These are phyloP conservation scores for Aspergillus haitiensis DNA, from an alignment of 495 filamentous ascomycete genomes.

Conservation along the genomic window DNA sequence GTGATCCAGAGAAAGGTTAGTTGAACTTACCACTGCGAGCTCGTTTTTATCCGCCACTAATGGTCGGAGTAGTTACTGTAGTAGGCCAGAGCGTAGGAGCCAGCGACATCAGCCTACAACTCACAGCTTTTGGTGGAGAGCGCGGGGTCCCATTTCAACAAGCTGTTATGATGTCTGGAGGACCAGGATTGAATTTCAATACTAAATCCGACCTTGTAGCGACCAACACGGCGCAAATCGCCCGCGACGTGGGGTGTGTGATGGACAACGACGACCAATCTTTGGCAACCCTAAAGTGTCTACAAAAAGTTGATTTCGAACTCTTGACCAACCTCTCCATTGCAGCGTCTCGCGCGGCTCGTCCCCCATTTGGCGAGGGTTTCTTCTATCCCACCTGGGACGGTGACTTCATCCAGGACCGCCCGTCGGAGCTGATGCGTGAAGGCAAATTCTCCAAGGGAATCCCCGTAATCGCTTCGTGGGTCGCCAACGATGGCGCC, in stretches of 20 bases:
- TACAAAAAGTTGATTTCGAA: slow-evolving; percentile 32
- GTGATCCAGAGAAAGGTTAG: slow-evolving; percentile 30
- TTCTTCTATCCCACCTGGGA: slow-evolving; percentile 40
- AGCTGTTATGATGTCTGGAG: slow-evolving; percentile 42
- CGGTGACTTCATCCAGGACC: slow-evolving; percentile 39
- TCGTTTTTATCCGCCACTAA: too few species aligned
- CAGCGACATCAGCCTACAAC: slow-evolving; percentile 42
- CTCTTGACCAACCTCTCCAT: slow-evolving; percentile 32
- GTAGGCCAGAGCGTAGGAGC: slow-evolving; percentile 36
- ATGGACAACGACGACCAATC: slow-evolving; percentile 23
- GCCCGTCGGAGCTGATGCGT: slow-evolving; percentile 39
- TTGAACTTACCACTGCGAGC: neutral
- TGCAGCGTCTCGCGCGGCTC: slow-evolving; percentile 17
- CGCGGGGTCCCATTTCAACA: slow-evolving; percentile 21
- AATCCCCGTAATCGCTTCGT: slow-evolving; percentile 35
- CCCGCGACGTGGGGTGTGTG: slow-evolving; percentile 24
- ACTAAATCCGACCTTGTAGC: slow-evolving; percentile 36
- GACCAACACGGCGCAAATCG: slow-evolving; percentile 36
- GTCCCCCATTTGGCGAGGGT: slow-evolving; percentile 33
- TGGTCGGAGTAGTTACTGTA: slow-evolving; percentile 20
- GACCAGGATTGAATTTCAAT: slow-evolving; percentile 43
- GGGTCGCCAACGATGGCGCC: slow-evolving; percentile 35
- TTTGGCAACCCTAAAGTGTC: slow-evolving; percentile 29
- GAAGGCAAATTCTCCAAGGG: slow-evolving; percentile 36
- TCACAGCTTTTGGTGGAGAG: slow-evolving; percentile 38